Evolutionary conservation across 1,284 basidiomycete genomes (phyloP), one percentile per base, ranked within the genome.

Genomic region (Ustilago hordei): DNA sequence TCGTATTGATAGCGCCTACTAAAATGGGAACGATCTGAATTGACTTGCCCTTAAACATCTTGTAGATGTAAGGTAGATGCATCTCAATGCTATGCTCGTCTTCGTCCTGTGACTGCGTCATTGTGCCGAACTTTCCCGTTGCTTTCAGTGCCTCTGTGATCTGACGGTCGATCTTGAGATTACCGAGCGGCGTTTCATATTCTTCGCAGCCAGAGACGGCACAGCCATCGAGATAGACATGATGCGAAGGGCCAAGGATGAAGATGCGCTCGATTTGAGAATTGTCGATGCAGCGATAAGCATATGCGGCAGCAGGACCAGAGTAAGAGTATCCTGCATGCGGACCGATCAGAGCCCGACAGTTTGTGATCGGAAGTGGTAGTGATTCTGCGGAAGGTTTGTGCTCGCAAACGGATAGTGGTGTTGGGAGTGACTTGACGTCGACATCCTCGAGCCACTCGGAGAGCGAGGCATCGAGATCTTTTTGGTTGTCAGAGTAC

Each of bases 71-170:
- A 3, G 95, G 95, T 13, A 97, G 89, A 80, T 98, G 95, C 94
- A 99, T 96, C 87, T 99, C 97, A 60, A 99, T 91, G 83, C 93
- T 95, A 86, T 99, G 97, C 82, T 99, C 97, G 45, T 93, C 93
- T 86, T 96, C 94, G 83, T 99, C 97, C 2, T 91, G 91, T 1
- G 87, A 81, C 1, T 89, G 77, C 17, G 87, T 88, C 91, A 98
- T 92, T 28, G 89, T 88, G 39, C 89, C 88, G 82, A 99, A 99
- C 64, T 90, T 87, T 0, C 91, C 90, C 0, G 93, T 93, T 2
- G 86, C 86, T 52, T 88, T 88, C 15, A 99, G 89, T 79, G 93
- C 90, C 8, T 88, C 86, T 64, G 93, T 92, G 3, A 90, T 91
- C 1, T 92, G 89, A 12, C 89, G 84, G 87, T 98, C 94, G 31